Evolutionary conservation across 352 stramenopile genomes (phyloP).

Genomic region (Phytophthora cryptogea): DNA sequence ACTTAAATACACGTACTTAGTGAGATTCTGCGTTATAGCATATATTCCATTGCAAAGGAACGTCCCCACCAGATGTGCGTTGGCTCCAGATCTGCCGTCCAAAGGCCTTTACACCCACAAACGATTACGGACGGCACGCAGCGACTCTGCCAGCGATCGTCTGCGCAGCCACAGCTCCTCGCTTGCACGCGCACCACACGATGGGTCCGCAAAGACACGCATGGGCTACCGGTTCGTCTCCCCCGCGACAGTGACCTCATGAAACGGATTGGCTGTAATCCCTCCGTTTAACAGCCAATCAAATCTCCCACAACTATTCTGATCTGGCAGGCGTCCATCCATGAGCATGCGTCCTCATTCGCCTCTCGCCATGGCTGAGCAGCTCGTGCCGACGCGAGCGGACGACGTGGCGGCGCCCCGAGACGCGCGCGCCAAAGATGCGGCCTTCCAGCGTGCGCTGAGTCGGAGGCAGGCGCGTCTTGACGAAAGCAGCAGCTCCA

Average conservation of each 20-base stretch:
- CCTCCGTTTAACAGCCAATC: background rate
- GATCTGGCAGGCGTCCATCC: background rate
- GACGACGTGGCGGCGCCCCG: background rate
- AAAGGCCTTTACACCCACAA: too few species aligned
- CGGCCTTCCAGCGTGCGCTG: conserved; percentile 20
- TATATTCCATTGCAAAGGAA: too few species aligned
- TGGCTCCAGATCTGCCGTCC: too few species aligned
- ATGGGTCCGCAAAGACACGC: conserved; percentile 25
- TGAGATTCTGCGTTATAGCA: too few species aligned
- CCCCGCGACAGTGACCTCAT: background rate
- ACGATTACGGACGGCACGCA: too few species aligned
- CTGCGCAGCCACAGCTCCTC: conserved; percentile 15
- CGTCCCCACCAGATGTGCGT: too few species aligned
- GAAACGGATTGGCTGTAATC: background rate
- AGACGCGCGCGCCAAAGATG: conserved; percentile 7
- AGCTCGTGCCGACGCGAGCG: too few species aligned
- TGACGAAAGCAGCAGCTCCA: conserved; percentile 4
- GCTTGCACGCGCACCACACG: background rate
- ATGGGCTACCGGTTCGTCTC: background rate
- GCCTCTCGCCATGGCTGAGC: background rate
- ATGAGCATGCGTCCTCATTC: conserved; percentile 25
- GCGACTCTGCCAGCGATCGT: conserved; percentile 6
- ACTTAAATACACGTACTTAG: background rate
- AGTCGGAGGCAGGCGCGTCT: conserved; percentile 27
- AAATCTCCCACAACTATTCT: conserved; percentile 1